Evolutionary conservation across 108 stramenopile species (phyloP), one percentile per base, ranked within the genome.

Genomic region (Schizochytrium sp.): DNA sequence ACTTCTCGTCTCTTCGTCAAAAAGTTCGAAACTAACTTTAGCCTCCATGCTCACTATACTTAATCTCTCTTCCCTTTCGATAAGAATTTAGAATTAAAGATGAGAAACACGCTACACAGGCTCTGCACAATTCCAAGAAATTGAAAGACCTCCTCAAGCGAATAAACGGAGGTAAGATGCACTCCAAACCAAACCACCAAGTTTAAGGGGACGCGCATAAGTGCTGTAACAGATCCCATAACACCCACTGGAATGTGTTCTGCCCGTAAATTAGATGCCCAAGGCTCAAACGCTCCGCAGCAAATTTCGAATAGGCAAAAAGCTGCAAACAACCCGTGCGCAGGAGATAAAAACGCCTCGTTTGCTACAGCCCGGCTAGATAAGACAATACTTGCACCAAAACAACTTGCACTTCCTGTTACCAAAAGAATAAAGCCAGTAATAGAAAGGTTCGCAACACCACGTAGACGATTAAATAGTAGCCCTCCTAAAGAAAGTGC

Each of bases 241-340:
- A 40, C 76, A 28, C 76, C 15, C 53, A n/a, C 28, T 5, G 45
- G 28, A 40, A 83, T 55, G 47, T 5, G 5, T 5, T n/a, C 28
- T 28, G 76, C 47, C 10, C 76, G 76, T 53, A 83, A 1, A 2
- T n/a, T 83, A 10, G 76, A 49, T 10, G 53, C 53, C 76, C 76
- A 83, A n/a, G 76, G 76, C 50, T 83, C 76, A 42, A 83, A 83
- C 0, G 3, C 53, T 83, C 76, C 76, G 13, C 47, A 49, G 47
- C 76, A 83, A 47, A 83, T 17, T 40, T 83, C 76, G 2, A 83
- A 83, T 5, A 83, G 5, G 53, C 76, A 83, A 42, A 83, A 83
- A 8, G 76, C 47, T 7, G 2, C 64, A 8, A 69, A 15, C 12
- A 69, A 44, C 10, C 40, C 5, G 64, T 69, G 42, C 10, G 12